Evolutionary conservation across 192 early-diverging fungal genomes (phyloP), one percentile per base, ranked within the genome.

Genomic region (Coemansia sp.): DNA sequence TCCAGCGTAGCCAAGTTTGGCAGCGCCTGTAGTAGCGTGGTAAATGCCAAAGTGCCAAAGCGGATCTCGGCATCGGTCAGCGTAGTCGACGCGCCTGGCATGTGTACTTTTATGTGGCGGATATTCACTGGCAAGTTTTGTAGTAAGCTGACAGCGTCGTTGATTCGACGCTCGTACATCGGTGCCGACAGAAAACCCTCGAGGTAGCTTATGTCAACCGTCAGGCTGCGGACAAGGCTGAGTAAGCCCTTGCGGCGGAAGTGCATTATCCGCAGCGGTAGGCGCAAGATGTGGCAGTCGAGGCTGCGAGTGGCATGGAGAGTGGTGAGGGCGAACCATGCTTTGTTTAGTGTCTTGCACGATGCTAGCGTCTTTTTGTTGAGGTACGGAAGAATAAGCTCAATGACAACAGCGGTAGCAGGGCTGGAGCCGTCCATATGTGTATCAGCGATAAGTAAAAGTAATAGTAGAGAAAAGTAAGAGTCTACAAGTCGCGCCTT

Each of bases 361-460:
- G 60, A 61, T 3, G 57, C 41, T 15, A 76, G 47, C 22, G 71
- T 71, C 49, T 55, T 75, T 43, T 46, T 74, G 63, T 60, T 70
- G 22, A 84, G 81, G 65, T 72, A 84, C 3, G 73, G 59, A 12
- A 84, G 66, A 22, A 78, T 61, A 29, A 71, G 81, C 33, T 78
- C 81, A 18, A 84, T 75, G 27, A 84, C 72, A 31, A 73, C 63
- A 3, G 68, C 76, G 22, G 70, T 74, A 20, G 76, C 81, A 27
- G 81, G 81, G 71, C 67, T 70, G 57, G 67, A 61, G 44, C 75
- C 73, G 65, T 84, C 75, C 81, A 84, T 82, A 43, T 27, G 63
- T 29, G 41, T 44, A 44, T 65, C 38, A 43, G 20, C 12, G 20
- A 16, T 44, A 38, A 31, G 46, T 16, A 31, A 40, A 24, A 38